Evolutionary conservation across 1,284 basidiomycete genomes (phyloP).

Genomic region (Ganoderma meredithae): DNA sequence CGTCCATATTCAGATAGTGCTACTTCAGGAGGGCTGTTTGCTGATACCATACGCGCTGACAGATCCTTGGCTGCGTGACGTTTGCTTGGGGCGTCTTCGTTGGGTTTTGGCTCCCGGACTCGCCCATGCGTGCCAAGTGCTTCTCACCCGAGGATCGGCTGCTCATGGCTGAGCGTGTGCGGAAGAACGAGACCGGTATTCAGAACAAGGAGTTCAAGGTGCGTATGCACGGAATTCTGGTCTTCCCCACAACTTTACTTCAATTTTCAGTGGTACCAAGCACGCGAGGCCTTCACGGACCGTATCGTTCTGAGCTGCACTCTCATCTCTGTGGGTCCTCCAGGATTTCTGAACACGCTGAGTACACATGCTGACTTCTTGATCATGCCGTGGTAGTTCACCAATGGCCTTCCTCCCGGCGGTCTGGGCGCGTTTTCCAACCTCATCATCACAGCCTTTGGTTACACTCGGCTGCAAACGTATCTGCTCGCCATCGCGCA

Average conservation of each 20-base stretch:
- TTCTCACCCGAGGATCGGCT: constrained; percentile 56
- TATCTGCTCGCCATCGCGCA: constrained; percentile 60
- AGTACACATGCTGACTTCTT: neutral
- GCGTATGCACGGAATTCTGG: neutral
- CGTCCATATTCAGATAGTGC: constrained; percentile 15
- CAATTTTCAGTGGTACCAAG: constrained; percentile 26
- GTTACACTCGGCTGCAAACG: constrained; percentile 57
- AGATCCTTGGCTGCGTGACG: constrained; percentile 55
- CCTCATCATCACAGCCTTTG: constrained; percentile 58
- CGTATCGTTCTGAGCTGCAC: constrained; percentile 50
- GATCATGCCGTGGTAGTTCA: constrained; percentile 44
- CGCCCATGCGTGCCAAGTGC: constrained; percentile 57
- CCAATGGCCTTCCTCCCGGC: constrained; percentile 61
- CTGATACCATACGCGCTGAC: neutral
- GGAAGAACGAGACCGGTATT: constrained; percentile 61
- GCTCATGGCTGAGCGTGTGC: constrained; percentile 62
- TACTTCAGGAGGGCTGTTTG: too few relatives aligned
- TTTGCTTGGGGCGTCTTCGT: constrained; percentile 59
- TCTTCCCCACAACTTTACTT: constrained; percentile 21
- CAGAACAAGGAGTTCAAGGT: constrained; percentile 64
- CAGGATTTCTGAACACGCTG: constrained; percentile 36
- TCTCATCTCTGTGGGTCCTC: constrained; percentile 9
- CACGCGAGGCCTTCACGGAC: constrained; percentile 54
- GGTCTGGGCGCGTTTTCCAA: constrained; percentile 61
- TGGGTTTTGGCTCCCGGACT: constrained; percentile 58